Conservation (phyloP, 208 protist genomes). For the Acanthamoeba sp. region DNA sequence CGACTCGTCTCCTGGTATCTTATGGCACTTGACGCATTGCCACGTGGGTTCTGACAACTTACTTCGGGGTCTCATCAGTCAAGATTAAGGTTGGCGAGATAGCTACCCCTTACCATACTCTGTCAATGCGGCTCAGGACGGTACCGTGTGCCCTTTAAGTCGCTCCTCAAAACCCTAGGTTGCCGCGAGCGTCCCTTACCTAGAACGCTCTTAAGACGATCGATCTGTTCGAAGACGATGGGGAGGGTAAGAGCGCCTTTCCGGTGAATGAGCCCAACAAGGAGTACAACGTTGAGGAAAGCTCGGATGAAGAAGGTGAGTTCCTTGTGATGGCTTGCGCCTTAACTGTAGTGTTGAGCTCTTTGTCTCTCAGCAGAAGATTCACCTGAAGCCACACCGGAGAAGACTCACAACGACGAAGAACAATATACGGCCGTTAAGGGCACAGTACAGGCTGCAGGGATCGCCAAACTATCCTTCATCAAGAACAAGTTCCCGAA, state of each 20-base stretch:
- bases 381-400: neutral
- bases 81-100: slow-evolving; percentile 69
- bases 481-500: slow-evolving; percentile 17
- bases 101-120: neutral
- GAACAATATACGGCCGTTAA: slow-evolving; percentile 1
- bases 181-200: neutral
- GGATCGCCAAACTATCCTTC: neutral
- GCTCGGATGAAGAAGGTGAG: slow-evolving; percentile 6
- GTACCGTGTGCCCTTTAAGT: neutral
- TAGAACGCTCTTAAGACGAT: neutral
- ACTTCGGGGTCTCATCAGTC: neutral
- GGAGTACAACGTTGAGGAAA: neutral
- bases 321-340: too few species aligned
- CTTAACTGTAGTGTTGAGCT: neutral
- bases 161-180: neutral
- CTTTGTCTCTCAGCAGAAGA: neutral
- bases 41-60: neutral
- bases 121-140: slow-evolving; percentile 55
- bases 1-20: slow-evolving; percentile 41
- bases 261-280: neutral
- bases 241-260: neutral
- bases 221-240: slow-evolving; percentile 62
- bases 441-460: neutral
- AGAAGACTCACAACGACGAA: neutral
- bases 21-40: neutral